Evolutionary conservation across 2,329 filamentous ascomycete species (phyloP), one percentile per base, ranked within the genome.

Genomic region (Fusarium robinianum): DNA sequence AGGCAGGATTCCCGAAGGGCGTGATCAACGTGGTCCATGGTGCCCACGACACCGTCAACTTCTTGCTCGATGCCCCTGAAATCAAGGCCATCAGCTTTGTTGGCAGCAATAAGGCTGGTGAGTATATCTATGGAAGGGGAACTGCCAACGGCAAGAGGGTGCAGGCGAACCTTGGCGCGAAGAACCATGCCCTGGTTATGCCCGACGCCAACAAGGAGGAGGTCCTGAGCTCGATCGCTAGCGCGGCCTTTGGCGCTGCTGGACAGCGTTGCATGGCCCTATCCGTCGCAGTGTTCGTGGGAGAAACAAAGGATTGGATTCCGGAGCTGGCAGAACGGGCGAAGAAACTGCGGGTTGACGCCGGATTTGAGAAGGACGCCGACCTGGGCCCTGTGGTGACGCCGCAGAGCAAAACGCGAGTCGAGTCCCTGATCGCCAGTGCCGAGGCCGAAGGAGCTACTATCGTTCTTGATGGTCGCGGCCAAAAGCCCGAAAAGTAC

Each of bases 51-150:
- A 85, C 87, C 2, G 87, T 90, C 38, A 83, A 90, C 68, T 90
- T 89, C 67, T 84, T 91, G 58, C 78, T 90, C 31, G 87, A 90
- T 60, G 85, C 87, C 61, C 87, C 87, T 6, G 76, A 78, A 48
- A 87, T 91, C 74, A 90, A 90, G 75, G 87, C 87, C 24, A 80
- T 91, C 58, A 85, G 80, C 64, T 91, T 91, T 58, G 87, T 91
- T 14, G 87, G 87, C 45, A 81, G 83, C 65, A 90, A 90, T 75
- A 85, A 87, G 73, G 87, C 87, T 9, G 87, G 87, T 63, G 85
- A 90, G 69, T 90, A 90, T 71, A 90, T 91, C 65, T 90, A 83
- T 68, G 67, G 75, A 30, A 79, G 85, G 33, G 87, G 80, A 9
- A 87, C 84, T 3, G 85, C 85, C 53, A 88, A 90, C 58, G 87